Evolutionary conservation across 129 eudicot genomes (phyloP).

Genomic region (Sambucus nigra): DNA sequence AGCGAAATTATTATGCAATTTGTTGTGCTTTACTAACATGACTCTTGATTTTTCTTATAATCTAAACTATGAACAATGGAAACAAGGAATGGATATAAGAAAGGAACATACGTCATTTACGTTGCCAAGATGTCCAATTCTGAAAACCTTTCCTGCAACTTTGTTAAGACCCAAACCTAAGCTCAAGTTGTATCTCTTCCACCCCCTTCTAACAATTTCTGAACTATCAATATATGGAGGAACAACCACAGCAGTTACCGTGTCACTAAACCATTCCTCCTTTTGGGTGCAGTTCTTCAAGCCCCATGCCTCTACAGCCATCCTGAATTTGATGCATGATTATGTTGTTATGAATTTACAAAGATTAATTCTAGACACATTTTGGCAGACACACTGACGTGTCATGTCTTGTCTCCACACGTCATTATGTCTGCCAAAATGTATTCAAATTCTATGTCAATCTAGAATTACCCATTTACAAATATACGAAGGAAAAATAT

Average conservation of each 20-base stretch:
- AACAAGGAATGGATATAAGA: not conserved
- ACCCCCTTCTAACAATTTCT: constrained; percentile 74
- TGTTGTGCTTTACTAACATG: too few relatives aligned
- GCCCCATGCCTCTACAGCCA: constrained; percentile 98
- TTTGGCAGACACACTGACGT: too few relatives aligned
- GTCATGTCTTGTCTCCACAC: too few relatives aligned
- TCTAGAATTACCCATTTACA: too few relatives aligned
- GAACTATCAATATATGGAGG: constrained; percentile 85
- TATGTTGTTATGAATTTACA: too few relatives aligned
- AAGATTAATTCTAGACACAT: too few relatives aligned
- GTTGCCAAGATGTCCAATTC: constrained; percentile 96
- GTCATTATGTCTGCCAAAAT: too few relatives aligned
- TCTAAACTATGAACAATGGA: too few relatives aligned
- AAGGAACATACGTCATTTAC: constrained; percentile 57
- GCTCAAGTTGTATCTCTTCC: constrained; percentile 89
- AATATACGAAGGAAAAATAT: too few relatives aligned
- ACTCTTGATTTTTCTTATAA: too few relatives aligned
- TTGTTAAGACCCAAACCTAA: constrained; percentile 89
- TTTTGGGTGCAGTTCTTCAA: constrained; percentile 90
- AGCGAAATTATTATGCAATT: too few relatives aligned
- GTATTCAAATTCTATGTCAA: too few relatives aligned
- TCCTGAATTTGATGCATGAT: constrained; percentile 41
- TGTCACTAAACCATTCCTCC: constrained; percentile 95
- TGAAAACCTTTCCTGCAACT: constrained; percentile 95
- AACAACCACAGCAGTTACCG: constrained; percentile 89